Base-by-base conservation (phyloP, 805 yeast species). In the Zygotorulaspora florentina region DNA sequence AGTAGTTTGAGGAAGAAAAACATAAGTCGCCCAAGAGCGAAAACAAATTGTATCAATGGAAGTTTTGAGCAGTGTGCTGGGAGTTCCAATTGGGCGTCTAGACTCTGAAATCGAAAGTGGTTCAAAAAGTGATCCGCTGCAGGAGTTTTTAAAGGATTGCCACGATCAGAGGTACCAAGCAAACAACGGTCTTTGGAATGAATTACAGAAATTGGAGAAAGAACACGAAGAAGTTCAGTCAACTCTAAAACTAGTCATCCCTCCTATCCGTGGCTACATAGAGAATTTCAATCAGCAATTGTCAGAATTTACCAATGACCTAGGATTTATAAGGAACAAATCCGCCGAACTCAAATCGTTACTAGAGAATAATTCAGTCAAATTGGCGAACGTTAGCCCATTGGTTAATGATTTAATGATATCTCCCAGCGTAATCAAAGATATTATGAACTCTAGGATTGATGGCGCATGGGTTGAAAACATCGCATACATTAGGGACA, bases 351-450 rank as follows among this genome's bases (percentile, higher is more conserved):
- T 85, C 35, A 73, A 76, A 33, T 55, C 64, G 16, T 70, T 79
- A 34, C 69, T 83, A 11, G 69, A 69, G 10, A 65, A 68, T 33
- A 77, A 83, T 40, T 71, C 75, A 13, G 55, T 65, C 27, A 72
- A 76, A 15, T 78, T 81, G 46, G 62, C 64, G 8, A 71, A 71
- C 42, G 74, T 89, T 46, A 79, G 85, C 15, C 95, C 96, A 0
- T 68, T 87, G n/a, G 81, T 89, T 0, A 75, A 84, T 31, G 90
- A 86, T 52, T 69, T 86, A 29, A 70, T 85, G 48, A 77, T 90
- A 7, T 86, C 96, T 0, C 93, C 96, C 0, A 76, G 76, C 1
- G 71, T 85, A 2, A 77, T 86, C 6, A 67, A 69, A 45, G 76
- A 81, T 6, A 70, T 91, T 1, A 56, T 79, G 2, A 70, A 70